These are phyloP conservation scores for Aethionema arabicum DNA, from an alignment of 345 rosid genomes.

Conservation along the genomic window DNA sequence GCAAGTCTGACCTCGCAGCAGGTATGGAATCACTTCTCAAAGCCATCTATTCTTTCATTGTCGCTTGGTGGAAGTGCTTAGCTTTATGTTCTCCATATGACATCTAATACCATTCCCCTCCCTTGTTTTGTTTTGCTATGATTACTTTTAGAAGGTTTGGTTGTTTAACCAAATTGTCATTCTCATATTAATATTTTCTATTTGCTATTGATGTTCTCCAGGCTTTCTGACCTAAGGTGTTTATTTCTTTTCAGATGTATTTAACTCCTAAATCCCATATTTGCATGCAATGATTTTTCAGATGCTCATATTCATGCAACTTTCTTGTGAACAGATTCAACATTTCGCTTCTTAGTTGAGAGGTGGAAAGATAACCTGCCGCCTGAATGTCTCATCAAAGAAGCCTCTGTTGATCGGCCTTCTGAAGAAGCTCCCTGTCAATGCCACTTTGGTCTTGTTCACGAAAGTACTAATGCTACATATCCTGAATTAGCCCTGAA, in stretches of 20 bases:
- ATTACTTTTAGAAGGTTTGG: constrained; percentile 3
- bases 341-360: constrained; percentile 71
- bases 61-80: constrained; percentile 22
- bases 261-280: constrained; percentile 6
- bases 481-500: constrained; percentile 59
- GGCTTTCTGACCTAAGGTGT: constrained; percentile 8
- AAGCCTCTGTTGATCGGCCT: constrained; percentile 81
- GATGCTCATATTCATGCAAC: constrained; percentile 5
- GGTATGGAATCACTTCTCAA: constrained; percentile 47
- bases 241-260: constrained; percentile 2
- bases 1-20: constrained; percentile 81
- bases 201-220: constrained; percentile 12
- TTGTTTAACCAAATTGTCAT: constrained; percentile 4
- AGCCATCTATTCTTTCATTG: constrained; percentile 18
- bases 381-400: constrained; percentile 69
- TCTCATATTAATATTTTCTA: constrained; percentile 4
- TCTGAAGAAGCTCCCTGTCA: constrained; percentile 87
- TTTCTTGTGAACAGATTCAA: constrained; percentile 59
- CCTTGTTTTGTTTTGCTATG: constrained; percentile 18
- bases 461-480: constrained; percentile 50
- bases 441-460: constrained; percentile 69
- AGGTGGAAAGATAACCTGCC: constrained; percentile 85
- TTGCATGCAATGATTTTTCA: constrained; percentile 1
- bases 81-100: constrained; percentile 6
- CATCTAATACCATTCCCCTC: constrained; percentile 11